These are phyloP conservation scores for Lyophyllum shimeji DNA, from an alignment of 768 basidiomycete genomes.

Conservation along the genomic window DNA sequence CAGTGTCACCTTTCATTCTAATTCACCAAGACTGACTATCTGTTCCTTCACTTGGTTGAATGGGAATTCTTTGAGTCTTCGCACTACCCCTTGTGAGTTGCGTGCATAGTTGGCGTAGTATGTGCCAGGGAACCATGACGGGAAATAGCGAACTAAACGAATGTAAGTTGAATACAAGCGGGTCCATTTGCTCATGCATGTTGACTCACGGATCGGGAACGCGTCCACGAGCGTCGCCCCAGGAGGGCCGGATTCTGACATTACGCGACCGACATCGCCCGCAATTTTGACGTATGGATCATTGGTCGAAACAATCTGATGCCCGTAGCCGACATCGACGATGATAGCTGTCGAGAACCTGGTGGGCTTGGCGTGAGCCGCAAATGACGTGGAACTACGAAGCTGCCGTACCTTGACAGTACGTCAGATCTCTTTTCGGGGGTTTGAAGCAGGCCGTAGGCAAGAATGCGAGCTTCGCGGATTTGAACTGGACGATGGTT, in stretches of 20 bases:
- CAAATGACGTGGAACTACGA: too few species aligned
- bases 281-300: constrained; percentile 22
- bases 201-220: constrained; percentile 21
- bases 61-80: constrained; percentile 15
- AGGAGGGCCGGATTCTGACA: constrained; percentile 14
- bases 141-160: constrained; percentile 10
- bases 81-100: neutral
- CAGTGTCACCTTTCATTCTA: neutral
- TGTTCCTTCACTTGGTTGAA: constrained; percentile 11
- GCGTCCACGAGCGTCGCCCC: constrained; percentile 21
- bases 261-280: constrained; percentile 11
- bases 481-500: constrained; percentile 18
- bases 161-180: neutral
- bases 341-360: constrained; percentile 26
- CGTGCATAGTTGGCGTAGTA: constrained; percentile 12
- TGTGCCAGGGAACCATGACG: constrained; percentile 17
- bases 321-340: constrained; percentile 21
- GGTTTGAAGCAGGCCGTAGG: constrained; percentile 21
- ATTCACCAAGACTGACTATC: constrained; percentile 9
- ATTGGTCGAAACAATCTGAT: constrained; percentile 21
- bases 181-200: too few species aligned
- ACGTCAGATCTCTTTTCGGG: too few species aligned
- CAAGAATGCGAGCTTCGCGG: constrained; percentile 18
- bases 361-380: neutral
- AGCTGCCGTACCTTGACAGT: too few species aligned